These are phyloP conservation scores for Obelidium mucronatum DNA, from an alignment of 192 early-diverging fungal species.

Conservation along the genomic window DNA sequence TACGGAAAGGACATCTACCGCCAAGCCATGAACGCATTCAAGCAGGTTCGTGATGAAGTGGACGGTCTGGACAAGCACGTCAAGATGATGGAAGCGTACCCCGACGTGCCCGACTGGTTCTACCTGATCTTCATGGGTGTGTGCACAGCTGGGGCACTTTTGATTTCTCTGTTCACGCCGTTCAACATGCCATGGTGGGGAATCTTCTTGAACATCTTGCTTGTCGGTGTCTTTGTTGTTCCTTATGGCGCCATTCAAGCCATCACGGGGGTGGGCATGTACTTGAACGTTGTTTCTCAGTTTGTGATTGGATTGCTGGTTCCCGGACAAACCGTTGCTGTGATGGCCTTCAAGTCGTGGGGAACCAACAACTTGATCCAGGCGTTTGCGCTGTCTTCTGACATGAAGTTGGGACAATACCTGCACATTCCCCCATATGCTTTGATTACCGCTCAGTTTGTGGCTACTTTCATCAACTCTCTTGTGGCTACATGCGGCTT, in stretches of 20 bases:
- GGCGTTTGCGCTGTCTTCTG: conserved; percentile 65
- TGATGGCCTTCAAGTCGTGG: conserved; percentile 78
- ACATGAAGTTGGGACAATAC: conserved; percentile 73
- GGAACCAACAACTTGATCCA: conserved; percentile 63
- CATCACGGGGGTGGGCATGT: conserved; percentile 58
- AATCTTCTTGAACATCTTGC: conserved; percentile 33
- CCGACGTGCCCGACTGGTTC: conserved; percentile 72
- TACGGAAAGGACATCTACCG: conserved; percentile 51
- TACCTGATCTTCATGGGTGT: conserved; percentile 53
- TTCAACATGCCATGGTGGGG: conserved; percentile 42
- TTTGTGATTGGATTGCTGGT: conserved; percentile 65
- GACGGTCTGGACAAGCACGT: conserved; percentile 51
- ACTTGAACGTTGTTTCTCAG: conserved; percentile 69
- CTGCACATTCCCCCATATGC: conserved; percentile 80
- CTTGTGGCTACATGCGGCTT: conserved; percentile 19
- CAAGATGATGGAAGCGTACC: conserved; percentile 76
- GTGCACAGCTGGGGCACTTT: neutral
- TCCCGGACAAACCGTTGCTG: conserved; percentile 69
- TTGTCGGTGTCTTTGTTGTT: conserved; percentile 62
- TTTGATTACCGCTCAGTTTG: conserved; percentile 80
- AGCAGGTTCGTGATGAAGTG: conserved; percentile 14
- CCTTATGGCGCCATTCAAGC: conserved; percentile 71
- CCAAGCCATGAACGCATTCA: conserved; percentile 15
- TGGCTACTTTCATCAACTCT: conserved; percentile 47
- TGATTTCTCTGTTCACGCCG: conserved; percentile 36